A percentile compares a stretch with the other conserved stretches of the same genome.
These are phyloP conservation scores for Mortierella claussenii DNA, from an alignment of 192 early-diverging fungal genomes.

Conservation along the genomic window DNA sequence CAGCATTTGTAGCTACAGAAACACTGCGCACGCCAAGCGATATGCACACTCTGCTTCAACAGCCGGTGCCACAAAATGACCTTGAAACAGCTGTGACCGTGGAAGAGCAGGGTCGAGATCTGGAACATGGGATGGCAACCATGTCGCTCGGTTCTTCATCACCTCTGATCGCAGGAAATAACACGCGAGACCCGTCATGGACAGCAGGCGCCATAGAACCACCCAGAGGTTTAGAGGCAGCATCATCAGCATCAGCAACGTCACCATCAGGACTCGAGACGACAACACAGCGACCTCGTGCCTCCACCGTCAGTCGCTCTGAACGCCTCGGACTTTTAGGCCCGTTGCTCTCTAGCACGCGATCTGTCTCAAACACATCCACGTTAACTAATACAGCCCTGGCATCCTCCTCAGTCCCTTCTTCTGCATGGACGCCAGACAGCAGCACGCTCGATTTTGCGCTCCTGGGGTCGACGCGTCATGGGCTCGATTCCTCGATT, in stretches of 20 bases:
- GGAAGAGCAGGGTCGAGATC: too few relatives aligned
- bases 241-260: too few relatives aligned
- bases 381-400: too few relatives aligned
- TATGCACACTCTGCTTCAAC: too few relatives aligned
- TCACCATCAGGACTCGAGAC: not conserved
- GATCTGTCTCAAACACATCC: not conserved
- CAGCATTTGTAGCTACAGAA: not conserved
- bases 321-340: conserved; percentile 33
- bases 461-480: conserved; percentile 10
- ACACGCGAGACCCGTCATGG: too few relatives aligned
- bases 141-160: too few relatives aligned
- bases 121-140: too few relatives aligned
- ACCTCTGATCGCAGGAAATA: too few relatives aligned
- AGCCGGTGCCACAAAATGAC: too few relatives aligned
- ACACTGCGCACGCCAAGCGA: conserved; percentile 7
- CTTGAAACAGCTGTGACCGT: not conserved
- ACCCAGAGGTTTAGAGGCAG: too few relatives aligned
- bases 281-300: not conserved
- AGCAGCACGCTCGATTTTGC: not conserved
- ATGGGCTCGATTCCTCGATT: conserved; percentile 23
- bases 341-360: conserved; percentile 33
- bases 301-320: not conserved
- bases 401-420: too few relatives aligned
- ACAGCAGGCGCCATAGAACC: too few relatives aligned
- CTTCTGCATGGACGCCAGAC: not conserved